These are phyloP conservation scores for Russula foetens DNA, from an alignment of 768 basidiomycete genomes.

Conservation along the genomic window DNA sequence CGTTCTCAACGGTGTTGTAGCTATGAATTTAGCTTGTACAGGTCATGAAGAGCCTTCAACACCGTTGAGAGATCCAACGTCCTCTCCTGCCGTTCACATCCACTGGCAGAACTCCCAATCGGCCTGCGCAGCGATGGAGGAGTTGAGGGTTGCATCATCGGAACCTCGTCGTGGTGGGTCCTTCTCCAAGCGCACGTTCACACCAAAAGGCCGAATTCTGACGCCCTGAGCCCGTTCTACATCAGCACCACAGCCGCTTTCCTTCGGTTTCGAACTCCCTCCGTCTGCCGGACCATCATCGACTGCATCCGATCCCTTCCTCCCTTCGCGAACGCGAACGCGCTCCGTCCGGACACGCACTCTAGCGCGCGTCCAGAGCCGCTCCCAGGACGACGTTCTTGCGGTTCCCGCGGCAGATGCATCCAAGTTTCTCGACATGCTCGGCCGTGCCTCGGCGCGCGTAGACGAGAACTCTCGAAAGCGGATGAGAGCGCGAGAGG, in stretches of 20 bases:
- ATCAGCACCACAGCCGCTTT: conserved; percentile 8
- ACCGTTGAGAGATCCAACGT: conserved; percentile 1
- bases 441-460: conserved; percentile 12
- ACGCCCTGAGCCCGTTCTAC: background rate
- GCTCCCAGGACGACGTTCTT: background rate
- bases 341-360: background rate
- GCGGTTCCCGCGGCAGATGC: conserved; percentile 2
- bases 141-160: conserved; percentile 8
- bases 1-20: conserved; percentile 7
- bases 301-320: background rate
- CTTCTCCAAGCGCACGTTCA: background rate
- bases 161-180: conserved; percentile 6
- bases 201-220: background rate
- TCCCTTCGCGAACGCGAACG: background rate
- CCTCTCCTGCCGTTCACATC: conserved; percentile 8
- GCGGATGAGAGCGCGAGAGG: conserved; percentile 5
- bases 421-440: conserved; percentile 7
- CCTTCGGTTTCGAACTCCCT: conserved; percentile 13
- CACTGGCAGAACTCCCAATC: conserved; percentile 17
- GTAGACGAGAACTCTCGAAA: conserved; percentile 14
- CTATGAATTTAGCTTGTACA: background rate
- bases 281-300: background rate
- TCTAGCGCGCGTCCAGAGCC: background rate
- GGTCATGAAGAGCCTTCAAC: conserved; percentile 3
- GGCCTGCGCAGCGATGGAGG: conserved; percentile 14